Evolutionary conservation across 441 rosid species (phyloP).

Genomic region (Arabidopsis hybrid): DNA sequence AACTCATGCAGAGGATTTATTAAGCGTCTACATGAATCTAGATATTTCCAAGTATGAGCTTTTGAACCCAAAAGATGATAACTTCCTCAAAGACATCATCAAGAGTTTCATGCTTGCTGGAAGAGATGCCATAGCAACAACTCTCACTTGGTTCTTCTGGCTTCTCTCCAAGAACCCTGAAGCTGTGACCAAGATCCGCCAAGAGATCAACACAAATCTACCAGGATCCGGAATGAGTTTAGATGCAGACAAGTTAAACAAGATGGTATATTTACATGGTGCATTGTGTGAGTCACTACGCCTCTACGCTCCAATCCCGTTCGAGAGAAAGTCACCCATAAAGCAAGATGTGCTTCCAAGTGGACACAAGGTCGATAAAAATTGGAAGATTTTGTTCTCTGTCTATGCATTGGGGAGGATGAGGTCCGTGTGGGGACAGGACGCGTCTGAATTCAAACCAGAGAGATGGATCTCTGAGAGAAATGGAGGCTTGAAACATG

Average conservation of each 20-base stretch:
- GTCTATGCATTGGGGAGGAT: slow-evolving; percentile 49
- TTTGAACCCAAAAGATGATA: slow-evolving; percentile 35
- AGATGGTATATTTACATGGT: slow-evolving; percentile 49
- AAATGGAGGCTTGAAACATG: slow-evolving; percentile 42
- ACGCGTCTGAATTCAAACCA: slow-evolving; percentile 47
- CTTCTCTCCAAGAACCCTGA: slow-evolving; percentile 48
- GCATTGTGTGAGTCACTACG: slow-evolving; percentile 48
- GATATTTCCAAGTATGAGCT: slow-evolving; percentile 27
- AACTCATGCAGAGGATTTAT: slow-evolving; percentile 37
- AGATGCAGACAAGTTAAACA: slow-evolving; percentile 23
- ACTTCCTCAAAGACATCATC: slow-evolving; percentile 53
- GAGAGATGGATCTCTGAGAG: slow-evolving; percentile 44
- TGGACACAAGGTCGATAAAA: slow-evolving; percentile 40
- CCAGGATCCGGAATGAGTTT: slow-evolving; percentile 2
- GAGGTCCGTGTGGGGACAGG: slow-evolving; percentile 46
- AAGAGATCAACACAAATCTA: slow-evolving; percentile 42
- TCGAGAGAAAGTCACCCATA: slow-evolving; percentile 37
- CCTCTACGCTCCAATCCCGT: slow-evolving; percentile 49
- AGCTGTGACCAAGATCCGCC: slow-evolving; percentile 49
- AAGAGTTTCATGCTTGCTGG: slow-evolving; percentile 50
- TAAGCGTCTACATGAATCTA: slow-evolving; percentile 40
- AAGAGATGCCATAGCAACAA: slow-evolving; percentile 51
- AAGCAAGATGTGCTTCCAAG: slow-evolving; percentile 48
- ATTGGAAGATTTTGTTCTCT: slow-evolving; percentile 40
- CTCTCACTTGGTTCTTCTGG: slow-evolving; percentile 56